phyloP scores from a whole-genome alignment of 176 grass and related monocot genomes.

The Paspalum notatum region DNA sequence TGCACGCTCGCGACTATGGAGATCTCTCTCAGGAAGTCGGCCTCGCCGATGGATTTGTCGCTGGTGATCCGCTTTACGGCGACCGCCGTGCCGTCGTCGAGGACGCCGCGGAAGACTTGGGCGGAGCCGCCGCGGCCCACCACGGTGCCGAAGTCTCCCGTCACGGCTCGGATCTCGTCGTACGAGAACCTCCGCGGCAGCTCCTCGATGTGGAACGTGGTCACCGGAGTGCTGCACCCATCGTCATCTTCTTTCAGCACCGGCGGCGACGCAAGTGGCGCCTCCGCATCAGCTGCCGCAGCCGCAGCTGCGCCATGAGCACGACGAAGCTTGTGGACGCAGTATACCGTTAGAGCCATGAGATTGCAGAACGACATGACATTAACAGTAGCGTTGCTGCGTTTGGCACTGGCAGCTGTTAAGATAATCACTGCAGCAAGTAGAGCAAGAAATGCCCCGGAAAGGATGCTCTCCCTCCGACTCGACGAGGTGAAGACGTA shows the following conservation, averaged over 20 bases:
- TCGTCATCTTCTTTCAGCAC: not conserved
- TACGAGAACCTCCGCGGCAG: conserved; percentile 22
- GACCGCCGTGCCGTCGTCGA: conserved; percentile 52
- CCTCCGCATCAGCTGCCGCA: not conserved
- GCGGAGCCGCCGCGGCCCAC: conserved; percentile 60
- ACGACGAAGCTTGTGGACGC: not conserved
- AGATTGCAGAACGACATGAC: not conserved
- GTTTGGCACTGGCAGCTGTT: not conserved
- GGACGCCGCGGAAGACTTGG: conserved; percentile 49
- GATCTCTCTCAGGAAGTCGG: conserved; percentile 54
- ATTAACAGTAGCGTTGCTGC: not conserved
- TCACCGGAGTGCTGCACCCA: not conserved
- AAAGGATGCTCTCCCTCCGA: not conserved
- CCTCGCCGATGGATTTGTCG: conserved; percentile 14
- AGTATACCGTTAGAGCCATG: not conserved
- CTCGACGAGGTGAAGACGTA: not conserved
- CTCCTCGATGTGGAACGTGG: conserved; percentile 23
- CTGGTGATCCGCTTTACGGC: conserved; percentile 54
- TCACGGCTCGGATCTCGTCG: conserved; percentile 19
- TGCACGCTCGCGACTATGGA: conserved; percentile 53
- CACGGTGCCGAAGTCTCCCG: conserved; percentile 35
- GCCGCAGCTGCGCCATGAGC: not conserved
- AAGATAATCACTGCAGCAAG: not conserved
- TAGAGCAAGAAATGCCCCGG: not conserved
- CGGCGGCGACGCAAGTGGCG: not conserved